A percentile compares a stretch with the other conserved stretches of the same genome.
phyloP scores from a whole-genome alignment of 805 yeast genomes.

The Yamadazyma takamatsuzukensis region DNA sequence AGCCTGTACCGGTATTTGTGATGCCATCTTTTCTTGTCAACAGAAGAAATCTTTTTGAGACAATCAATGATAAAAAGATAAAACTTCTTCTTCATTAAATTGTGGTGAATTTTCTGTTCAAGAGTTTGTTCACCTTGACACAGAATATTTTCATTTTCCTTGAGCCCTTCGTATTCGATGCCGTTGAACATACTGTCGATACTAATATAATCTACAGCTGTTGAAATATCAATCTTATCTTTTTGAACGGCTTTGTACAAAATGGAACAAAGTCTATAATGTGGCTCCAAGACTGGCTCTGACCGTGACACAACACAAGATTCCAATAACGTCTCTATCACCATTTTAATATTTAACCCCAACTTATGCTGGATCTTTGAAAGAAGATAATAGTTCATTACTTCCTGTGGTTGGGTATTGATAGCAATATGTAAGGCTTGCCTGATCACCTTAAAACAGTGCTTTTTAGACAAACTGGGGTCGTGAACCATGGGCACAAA shows the following conservation, averaged over 20 bases:
- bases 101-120: neutral
- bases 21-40: conserved; percentile 88
- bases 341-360: conserved; percentile 22
- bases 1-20: conserved; percentile 77
- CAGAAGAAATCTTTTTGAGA: conserved; percentile 43
- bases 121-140: too few species aligned
- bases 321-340: conserved; percentile 39
- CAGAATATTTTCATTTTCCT: conserved; percentile 1
- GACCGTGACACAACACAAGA: conserved; percentile 37
- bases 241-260: conserved; percentile 52
- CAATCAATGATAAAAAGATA: conserved; percentile 40
- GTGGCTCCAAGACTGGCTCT: conserved; percentile 74
- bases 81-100: conserved; percentile 19
- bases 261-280: conserved; percentile 58
- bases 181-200: conserved; percentile 26
- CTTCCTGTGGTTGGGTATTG: conserved; percentile 42
- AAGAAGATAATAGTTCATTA: conserved; percentile 58
- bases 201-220: conserved; percentile 40
- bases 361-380: conserved; percentile 59
- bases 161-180: conserved; percentile 8
- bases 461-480: conserved; percentile 16
- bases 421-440: conserved; percentile 48
- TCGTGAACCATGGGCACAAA: conserved; percentile 21
- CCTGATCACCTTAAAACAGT: conserved; percentile 37
- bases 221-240: conserved; percentile 27